phyloP scores from a whole-genome alignment of 176 grass and related monocot species.

The Hyparrhenia diplandra region DNA sequence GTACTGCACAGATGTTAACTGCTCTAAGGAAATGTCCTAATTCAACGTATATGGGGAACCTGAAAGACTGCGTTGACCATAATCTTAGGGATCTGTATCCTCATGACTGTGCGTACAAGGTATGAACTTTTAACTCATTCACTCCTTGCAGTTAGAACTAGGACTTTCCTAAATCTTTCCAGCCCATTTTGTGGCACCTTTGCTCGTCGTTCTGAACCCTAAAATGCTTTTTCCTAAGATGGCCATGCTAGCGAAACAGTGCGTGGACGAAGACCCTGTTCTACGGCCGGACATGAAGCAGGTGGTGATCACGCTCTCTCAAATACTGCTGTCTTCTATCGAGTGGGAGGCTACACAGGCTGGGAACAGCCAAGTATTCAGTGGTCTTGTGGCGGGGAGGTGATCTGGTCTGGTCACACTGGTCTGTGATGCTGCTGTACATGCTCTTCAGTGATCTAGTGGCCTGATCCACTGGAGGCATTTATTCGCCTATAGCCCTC shows the following conservation, averaged over 20 bases:
- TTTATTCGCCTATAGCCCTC: background rate
- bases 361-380: slow-evolving; percentile 95
- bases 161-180: background rate
- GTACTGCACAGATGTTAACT: slow-evolving; percentile 67
- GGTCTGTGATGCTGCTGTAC: slow-evolving; percentile 1
- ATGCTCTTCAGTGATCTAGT: slow-evolving; percentile 1
- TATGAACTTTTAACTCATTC: slow-evolving; percentile 17
- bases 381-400: slow-evolving; percentile 93
- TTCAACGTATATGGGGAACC: slow-evolving; percentile 54
- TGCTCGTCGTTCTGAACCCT: background rate
- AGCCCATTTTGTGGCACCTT: background rate
- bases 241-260: slow-evolving; percentile 85
- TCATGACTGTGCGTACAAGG: slow-evolving; percentile 85
- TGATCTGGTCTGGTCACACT: slow-evolving; percentile 32
- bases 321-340: slow-evolving; percentile 88
- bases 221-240: slow-evolving; percentile 44
- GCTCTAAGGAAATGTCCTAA: slow-evolving; percentile 61
- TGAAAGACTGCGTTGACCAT: slow-evolving; percentile 68
- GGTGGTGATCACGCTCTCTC: slow-evolving; percentile 90
- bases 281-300: slow-evolving; percentile 97
- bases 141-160: background rate
- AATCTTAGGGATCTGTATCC: slow-evolving; percentile 89
- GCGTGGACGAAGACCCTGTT: slow-evolving; percentile 89
- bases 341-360: slow-evolving; percentile 89
- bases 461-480: background rate